Conservation (phyloP, 2,329 filamentous ascomycete species). For the Aschersonia sp. region DNA sequence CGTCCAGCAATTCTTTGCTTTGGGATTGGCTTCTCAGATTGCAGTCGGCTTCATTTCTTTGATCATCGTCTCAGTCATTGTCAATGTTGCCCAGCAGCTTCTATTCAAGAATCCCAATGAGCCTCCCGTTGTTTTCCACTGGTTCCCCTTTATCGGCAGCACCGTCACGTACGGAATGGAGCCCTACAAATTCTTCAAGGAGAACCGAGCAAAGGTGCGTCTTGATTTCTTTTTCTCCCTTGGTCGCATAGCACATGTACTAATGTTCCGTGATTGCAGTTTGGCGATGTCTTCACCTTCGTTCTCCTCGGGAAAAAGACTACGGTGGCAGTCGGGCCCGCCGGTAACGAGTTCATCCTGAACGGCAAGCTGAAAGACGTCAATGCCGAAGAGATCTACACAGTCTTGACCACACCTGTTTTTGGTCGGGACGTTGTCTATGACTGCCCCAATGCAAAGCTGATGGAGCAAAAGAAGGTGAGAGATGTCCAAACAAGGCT, state of each 20-base stretch:
- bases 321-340: constrained; percentile 32
- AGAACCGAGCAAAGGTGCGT: constrained; percentile 58
- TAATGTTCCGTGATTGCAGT: constrained; percentile 13
- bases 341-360: constrained; percentile 41
- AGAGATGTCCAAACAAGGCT: background rate
- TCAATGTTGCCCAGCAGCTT: constrained; percentile 71
- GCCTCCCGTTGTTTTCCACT: constrained; percentile 68
- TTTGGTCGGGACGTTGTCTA: constrained; percentile 73
- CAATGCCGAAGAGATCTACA: constrained; percentile 39
- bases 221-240: background rate
- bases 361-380: constrained; percentile 38
- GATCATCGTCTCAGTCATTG: constrained; percentile 42
- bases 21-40: constrained; percentile 32
- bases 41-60: constrained; percentile 26
- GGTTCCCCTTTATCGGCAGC: constrained; percentile 73
- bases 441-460: constrained; percentile 69
- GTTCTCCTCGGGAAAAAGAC: constrained; percentile 34
- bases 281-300: constrained; percentile 40
- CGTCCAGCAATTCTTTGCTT: constrained; percentile 32
- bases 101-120: constrained; percentile 72
- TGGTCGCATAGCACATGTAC: background rate
- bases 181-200: constrained; percentile 74
- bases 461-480: constrained; percentile 75
- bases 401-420: constrained; percentile 33
- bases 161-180: constrained; percentile 93